Evolutionary conservation across 139 green algal species (phyloP).

Genomic region (Chlorella sp.): DNA sequence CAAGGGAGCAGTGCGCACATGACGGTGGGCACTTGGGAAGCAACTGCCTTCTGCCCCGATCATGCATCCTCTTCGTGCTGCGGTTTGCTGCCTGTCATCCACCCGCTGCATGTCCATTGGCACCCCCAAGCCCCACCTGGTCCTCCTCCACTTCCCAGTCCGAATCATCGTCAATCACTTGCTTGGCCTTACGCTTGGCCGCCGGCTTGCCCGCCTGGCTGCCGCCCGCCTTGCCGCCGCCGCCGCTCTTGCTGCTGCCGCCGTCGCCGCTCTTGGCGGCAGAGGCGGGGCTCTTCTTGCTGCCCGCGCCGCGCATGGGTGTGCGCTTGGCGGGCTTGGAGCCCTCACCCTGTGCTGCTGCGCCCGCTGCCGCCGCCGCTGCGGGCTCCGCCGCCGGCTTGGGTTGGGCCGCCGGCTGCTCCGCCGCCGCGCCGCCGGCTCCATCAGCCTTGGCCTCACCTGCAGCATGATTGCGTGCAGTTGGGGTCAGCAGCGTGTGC

Average conservation of each 20-base stretch:
- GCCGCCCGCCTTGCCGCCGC: not conserved
- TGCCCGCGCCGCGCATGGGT: constrained; percentile 11
- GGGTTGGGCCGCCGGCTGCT: not conserved
- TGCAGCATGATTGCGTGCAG: not conserved
- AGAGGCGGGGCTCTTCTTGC: not conserved
- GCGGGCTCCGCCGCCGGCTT: not conserved
- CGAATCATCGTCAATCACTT: not conserved
- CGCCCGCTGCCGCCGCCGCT: not conserved
- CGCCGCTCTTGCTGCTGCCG: not conserved
- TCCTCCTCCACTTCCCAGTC: not conserved
- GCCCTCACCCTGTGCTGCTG: not conserved
- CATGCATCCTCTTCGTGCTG: not conserved
- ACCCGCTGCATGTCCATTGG: not conserved
- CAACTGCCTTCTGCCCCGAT: not conserved
- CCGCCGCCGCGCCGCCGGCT: not conserved
- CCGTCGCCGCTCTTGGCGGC: not conserved
- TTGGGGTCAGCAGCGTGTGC: not conserved
- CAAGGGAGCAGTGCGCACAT: not conserved
- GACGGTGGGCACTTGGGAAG: too few relatives aligned
- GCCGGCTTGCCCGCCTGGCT: not conserved
- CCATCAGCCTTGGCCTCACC: not conserved
- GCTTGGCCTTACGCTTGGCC: not conserved
- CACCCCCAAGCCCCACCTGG: not conserved
- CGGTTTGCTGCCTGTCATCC: not conserved
- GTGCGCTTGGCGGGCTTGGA: not conserved